Percentiles rank a stretch among this genome's conserved stretches.
phyloP scores from a whole-genome alignment of 2,329 filamentous ascomycete species.

The Paraphaeosphaeria sporulosa region DNA sequence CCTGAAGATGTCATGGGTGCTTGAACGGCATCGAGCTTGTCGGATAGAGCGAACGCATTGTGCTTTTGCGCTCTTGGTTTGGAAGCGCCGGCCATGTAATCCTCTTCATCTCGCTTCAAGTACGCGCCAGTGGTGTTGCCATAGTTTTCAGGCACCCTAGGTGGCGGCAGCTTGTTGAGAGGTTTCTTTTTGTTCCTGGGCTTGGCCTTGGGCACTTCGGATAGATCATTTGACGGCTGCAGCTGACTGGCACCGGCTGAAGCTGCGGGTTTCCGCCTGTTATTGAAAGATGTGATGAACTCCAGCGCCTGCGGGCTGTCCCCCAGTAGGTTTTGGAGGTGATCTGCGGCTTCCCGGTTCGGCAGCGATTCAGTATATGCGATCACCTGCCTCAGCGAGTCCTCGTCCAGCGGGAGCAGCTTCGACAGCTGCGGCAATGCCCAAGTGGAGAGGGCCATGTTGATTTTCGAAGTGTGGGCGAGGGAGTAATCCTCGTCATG shows the following conservation, averaged over 20 bases:
- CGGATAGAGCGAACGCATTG: conserved; percentile 58
- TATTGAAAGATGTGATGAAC: conserved; percentile 79
- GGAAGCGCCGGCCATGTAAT: conserved; percentile 69
- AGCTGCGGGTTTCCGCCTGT: conserved; percentile 58
- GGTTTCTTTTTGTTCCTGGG: conserved; percentile 53
- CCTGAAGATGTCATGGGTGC: conserved; percentile 38
- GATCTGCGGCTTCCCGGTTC: conserved; percentile 78
- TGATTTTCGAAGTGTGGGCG: conserved; percentile 13
- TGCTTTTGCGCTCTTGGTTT: conserved; percentile 50
- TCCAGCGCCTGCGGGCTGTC: conserved; percentile 79
- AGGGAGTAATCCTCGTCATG: conserved; percentile 8
- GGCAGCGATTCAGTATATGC: conserved; percentile 81
- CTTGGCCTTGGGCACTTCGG: conserved; percentile 45
- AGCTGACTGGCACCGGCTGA: conserved; percentile 25
- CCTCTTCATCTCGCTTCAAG: conserved; percentile 75
- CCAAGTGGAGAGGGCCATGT: conserved; percentile 59
- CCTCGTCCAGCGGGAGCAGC: conserved; percentile 84
- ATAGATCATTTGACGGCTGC: conserved; percentile 28
- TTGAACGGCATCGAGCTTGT: conserved; percentile 58
- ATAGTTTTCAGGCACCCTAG: conserved; percentile 62
- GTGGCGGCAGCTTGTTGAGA: conserved; percentile 50
- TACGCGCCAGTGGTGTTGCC: conserved; percentile 75
- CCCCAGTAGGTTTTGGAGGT: conserved; percentile 87
- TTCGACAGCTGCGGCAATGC: conserved; percentile 75
- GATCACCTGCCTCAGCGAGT: conserved; percentile 83